Percentiles rank a stretch among this genome's conserved stretches.
Conservation (phyloP, 2,329 filamentous ascomycete genomes). For the Botrytis aclada region DNA sequence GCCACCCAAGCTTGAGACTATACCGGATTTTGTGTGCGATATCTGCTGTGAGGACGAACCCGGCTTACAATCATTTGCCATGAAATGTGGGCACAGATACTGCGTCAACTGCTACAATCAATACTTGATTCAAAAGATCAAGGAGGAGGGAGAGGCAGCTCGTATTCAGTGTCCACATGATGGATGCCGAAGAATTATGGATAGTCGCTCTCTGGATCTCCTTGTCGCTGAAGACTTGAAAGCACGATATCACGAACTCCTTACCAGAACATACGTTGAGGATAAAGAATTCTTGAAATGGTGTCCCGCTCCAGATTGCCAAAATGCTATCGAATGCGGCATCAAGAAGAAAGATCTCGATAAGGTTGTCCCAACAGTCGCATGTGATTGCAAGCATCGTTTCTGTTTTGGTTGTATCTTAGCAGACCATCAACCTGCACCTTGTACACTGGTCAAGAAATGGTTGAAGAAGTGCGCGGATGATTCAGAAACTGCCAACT, state of each 20-base stretch:
- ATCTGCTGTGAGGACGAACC: conserved; percentile 92
- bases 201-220: conserved; percentile 81
- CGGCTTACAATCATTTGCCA: conserved; percentile 77
- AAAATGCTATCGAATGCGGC: conserved; percentile 84
- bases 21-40: conserved; percentile 82
- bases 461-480: conserved; percentile 99
- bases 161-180: conserved; percentile 91
- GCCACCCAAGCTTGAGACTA: conserved; percentile 64
- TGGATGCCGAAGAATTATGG: conserved; percentile 83
- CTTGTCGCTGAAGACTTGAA: conserved; percentile 59
- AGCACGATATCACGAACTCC: conserved; percentile 73
- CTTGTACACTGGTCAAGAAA: conserved; percentile 84
- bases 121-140: conserved; percentile 89
- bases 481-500: conserved; percentile 97
- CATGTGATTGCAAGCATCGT: conserved; percentile 76
- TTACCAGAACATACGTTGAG: conserved; percentile 94
- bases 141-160: conserved; percentile 90
- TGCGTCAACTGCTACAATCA: conserved; percentile 90
- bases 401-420: conserved; percentile 96
- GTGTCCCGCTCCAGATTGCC: conserved; percentile 97
- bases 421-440: conserved; percentile 87
- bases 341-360: conserved; percentile 85
- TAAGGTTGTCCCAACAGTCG: conserved; percentile 83
- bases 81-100: conserved; percentile 93
- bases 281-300: conserved; percentile 94